Base-by-base conservation (phyloP, 192 early-diverging fungal species). In the Podila clonocystis region DNA sequence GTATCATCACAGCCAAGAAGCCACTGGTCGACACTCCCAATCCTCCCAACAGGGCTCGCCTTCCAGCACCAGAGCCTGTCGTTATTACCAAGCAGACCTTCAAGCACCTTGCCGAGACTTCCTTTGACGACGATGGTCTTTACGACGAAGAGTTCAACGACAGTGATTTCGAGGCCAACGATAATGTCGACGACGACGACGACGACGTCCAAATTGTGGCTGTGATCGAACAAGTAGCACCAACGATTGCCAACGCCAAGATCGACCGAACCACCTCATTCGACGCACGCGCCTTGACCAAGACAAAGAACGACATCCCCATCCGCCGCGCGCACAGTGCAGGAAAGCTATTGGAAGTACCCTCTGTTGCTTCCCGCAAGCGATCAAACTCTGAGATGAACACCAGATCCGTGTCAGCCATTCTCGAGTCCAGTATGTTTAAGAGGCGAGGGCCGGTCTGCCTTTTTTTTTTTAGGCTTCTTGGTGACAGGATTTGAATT, bases 1-100 rank as follows among this genome's bases (percentile, higher is more conserved):
- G 75, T 19, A 26, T 65, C 36, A 29, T 65, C 55, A 26, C 55
- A 12, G 19, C 9, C 74, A 76, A 76, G 48, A 59, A 64, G 59
- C 26, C 72, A 3, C 13, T 34, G 0, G 9, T 58, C 8, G 26
- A n/a, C 15, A 0, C 49, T 22, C 36, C 41, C 20, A 5, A 36
- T 4, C 8, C 62, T 31, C 34, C 58, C 41, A 45, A 12, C 41
- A 9, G 9, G 7, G 13, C 41, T 45, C 41, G 41, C 15, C 41
- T 45, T 45, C 41, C 41, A 45, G 41, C 41, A 45, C 41, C 41
- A 12, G 41, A 45, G 52, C 9, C 22, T 55, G 26, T 55, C 26
- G 12, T 22, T 17, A 55, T 6, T 6, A 24, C 22, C 52, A 24
- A 24, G 8, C 24, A 1, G 22, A 4, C 22, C 9, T 4, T 9